phyloP scores from a whole-genome alignment of 305 asterid genomes.

The Fraxinus xanthoxyloides region DNA sequence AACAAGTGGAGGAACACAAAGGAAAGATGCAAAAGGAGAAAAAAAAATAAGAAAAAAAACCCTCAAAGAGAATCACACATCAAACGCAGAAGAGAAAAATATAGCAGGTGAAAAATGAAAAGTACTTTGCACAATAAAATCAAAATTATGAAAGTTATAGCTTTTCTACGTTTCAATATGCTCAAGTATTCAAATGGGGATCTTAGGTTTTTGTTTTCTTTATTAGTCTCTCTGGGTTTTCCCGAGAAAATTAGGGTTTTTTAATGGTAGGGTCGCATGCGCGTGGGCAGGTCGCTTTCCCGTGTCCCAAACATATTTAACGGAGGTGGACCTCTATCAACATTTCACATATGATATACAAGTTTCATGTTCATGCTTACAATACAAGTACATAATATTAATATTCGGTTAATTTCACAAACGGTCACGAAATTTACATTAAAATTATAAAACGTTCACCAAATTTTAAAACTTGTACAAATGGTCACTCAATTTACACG shows the following conservation, averaged over 20 bases:
- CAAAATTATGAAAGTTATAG: background rate
- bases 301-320: conserved; percentile 31
- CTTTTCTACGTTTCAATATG: conserved; percentile 20
- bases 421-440: too few relatives aligned
- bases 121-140: background rate
- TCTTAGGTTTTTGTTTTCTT: conserved; percentile 14
- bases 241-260: conserved; percentile 40
- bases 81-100: background rate
- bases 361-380: background rate
- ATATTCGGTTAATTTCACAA: too few relatives aligned
- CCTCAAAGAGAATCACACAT: background rate
- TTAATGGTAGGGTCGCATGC: conserved; percentile 47
- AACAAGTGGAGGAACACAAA: background rate
- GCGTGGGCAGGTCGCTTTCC: conserved; percentile 53
- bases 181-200: conserved; percentile 9
- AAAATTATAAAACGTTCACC: too few relatives aligned
- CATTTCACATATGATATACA: background rate
- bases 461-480: too few relatives aligned
- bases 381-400: background rate
- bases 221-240: background rate
- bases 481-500: too few relatives aligned
- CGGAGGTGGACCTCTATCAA: conserved; percentile 8
- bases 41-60: background rate
- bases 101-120: background rate
- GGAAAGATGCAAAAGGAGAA: conserved; percentile 4